phyloP scores from a whole-genome alignment of 495 filamentous ascomycete genomes.

The Chlorociboria aeruginascens region DNA sequence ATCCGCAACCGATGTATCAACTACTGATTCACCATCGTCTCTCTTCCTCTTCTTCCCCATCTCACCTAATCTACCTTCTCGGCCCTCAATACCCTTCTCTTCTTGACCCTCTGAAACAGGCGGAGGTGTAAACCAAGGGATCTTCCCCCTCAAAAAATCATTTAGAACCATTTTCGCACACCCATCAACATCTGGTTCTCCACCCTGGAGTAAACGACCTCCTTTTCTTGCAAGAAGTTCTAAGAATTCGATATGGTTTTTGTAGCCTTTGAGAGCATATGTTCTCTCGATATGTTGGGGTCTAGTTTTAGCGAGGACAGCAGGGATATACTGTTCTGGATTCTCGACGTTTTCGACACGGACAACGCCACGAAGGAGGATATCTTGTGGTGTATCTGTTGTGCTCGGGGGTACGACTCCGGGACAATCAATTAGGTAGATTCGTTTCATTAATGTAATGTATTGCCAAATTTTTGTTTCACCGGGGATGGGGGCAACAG shows the following conservation, averaged over 20 bases:
- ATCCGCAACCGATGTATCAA: conserved; percentile 20
- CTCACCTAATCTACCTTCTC: conserved; percentile 43
- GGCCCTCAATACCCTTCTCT: conserved; percentile 43
- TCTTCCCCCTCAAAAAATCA: conserved; percentile 88
- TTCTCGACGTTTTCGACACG: conserved; percentile 91
- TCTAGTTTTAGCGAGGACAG: conserved; percentile 68
- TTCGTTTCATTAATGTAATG: conserved; percentile 90
- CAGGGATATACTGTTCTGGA: conserved; percentile 88
- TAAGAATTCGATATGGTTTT: conserved; percentile 67
- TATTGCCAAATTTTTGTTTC: conserved; percentile 98
- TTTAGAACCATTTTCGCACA: conserved; percentile 93
- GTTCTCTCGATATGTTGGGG: conserved; percentile 83
- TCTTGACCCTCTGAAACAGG: conserved; percentile 46
- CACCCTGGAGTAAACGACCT: conserved; percentile 74
- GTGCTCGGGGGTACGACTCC: conserved; percentile 85
- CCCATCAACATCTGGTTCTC: conserved; percentile 85
- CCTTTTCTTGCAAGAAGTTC: conserved; percentile 80
- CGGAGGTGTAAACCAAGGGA: conserved; percentile 87
- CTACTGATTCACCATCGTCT: conserved; percentile 27
- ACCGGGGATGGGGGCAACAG: conserved; percentile 89
- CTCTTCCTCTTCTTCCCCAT: conserved; percentile 47
- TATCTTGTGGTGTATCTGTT: conserved; percentile 71
- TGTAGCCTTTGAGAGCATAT: conserved; percentile 71
- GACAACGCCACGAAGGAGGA: conserved; percentile 85
- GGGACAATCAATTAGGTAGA: conserved; percentile 94